Percentiles rank a stretch among this genome's conserved stretches.
Conservation (phyloP, 2,329 filamentous ascomycete genomes). For the Achaetomium macrosporum region DNA sequence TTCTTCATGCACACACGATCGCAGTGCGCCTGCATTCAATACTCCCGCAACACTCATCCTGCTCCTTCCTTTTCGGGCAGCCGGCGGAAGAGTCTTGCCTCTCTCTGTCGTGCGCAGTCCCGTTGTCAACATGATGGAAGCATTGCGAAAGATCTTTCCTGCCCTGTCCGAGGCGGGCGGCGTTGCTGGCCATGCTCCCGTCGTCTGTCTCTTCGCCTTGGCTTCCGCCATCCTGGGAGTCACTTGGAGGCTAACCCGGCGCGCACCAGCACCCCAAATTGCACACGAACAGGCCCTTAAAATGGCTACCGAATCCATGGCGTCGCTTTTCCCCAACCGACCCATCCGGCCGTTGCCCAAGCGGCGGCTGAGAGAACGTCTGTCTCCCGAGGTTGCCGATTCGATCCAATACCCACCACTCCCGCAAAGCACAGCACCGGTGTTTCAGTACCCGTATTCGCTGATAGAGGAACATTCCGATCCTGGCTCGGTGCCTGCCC, state of each 20-base stretch:
- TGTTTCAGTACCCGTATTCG: slow-evolving; percentile 70
- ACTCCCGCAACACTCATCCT: background rate
- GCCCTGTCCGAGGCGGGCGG: background rate
- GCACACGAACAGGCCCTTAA: slow-evolving; percentile 38
- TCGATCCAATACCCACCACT: slow-evolving; percentile 77
- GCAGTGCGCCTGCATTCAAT: background rate
- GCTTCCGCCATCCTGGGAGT: slow-evolving; percentile 7
- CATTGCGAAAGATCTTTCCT: slow-evolving; percentile 2
- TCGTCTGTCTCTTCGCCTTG: slow-evolving; percentile 2
- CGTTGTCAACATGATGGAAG: background rate
- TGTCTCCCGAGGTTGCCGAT: slow-evolving; percentile 78
- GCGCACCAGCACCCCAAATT: slow-evolving; percentile 25
- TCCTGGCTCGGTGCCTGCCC: slow-evolving; percentile 22
- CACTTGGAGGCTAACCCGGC: slow-evolving; percentile 17
- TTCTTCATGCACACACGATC: background rate
- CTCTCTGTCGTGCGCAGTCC: background rate
- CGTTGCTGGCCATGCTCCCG: background rate
- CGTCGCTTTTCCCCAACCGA: slow-evolving; percentile 78
- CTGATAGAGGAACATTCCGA: slow-evolving; percentile 43
- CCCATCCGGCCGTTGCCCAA: slow-evolving; percentile 90
- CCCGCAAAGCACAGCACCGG: slow-evolving; percentile 61
- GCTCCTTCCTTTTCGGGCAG: background rate
- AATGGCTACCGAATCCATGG: slow-evolving; percentile 70
- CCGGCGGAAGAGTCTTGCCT: slow-evolving; percentile 2
- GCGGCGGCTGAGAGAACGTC: slow-evolving; percentile 76